Evolutionary conservation across 371 early-diverging fungal species (phyloP), one percentile per base, ranked within the genome.

Genomic region (Chytridium lagenaria): DNA sequence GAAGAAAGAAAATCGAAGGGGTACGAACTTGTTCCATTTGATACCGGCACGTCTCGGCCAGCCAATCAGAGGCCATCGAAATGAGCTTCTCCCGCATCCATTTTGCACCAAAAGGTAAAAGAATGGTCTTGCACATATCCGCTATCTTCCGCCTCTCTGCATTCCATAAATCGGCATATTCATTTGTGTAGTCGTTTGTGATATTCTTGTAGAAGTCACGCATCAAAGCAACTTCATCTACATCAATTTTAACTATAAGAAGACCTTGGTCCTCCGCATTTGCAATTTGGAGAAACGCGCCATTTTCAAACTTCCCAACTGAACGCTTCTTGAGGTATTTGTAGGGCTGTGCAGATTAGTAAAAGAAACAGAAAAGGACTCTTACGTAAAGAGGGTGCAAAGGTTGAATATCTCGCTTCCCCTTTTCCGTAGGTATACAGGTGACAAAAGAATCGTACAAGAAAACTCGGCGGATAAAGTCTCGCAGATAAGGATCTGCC

Each of bases 291-390:
- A 96, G 78, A 75, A 94, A 94, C 77, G 91, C 90, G 1, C 87
- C 91, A 12, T 77, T 82, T 37, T 28, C 36, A 73, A 95, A 94
- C 22, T 81, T 88, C 1, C 78, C 75, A 10, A 93, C 80, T 0
- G 91, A 94, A 77, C 97, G 97, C 31, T 90, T 87, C 12, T 79
- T 78, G 69, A 98, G 76, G 66, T 90, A 97, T 83, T 97, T 96
- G 87, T 93, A 96, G 0, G 91, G 89, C 83, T 89, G 63, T 0
- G 3, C 71, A 52, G 73, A 15, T n/a, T 2, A 38, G 7, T 50
- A 10, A 36, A 28, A 5, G 61, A 44, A 59, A 23, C 33, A 2
- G 10, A 22, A 61, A 55, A 5, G 50, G 3, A 55, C 51, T 75
- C 80, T 68, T 83, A 88, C 88, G 84, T 90, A 85, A 72, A 87